Conservation (phyloP, 2,329 filamentous ascomycete genomes). For the Mycogone perniciosa region DNA sequence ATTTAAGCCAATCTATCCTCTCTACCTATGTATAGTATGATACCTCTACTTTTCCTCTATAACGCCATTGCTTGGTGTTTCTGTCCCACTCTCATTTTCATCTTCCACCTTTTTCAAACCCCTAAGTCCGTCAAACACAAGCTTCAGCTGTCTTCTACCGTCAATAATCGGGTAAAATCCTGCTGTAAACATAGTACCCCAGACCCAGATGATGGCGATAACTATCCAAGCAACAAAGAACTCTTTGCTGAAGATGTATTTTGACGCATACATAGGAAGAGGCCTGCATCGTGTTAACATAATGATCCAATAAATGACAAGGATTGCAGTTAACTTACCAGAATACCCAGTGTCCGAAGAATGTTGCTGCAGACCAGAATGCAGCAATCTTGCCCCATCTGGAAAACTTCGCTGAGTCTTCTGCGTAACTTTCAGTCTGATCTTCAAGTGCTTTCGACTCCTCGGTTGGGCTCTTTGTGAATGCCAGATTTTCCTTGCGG, state of each 20-base stretch:
- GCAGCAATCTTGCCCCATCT: conserved; percentile 41
- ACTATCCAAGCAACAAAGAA: conserved; percentile 47
- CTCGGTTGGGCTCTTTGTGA: conserved; percentile 22
- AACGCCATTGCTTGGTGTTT: conserved; percentile 2
- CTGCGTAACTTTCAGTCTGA: conserved; percentile 19
- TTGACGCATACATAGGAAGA: conserved; percentile 47
- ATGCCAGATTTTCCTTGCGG: conserved; percentile 34
- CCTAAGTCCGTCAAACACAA: conserved; percentile 15
- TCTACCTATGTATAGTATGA: too few species aligned
- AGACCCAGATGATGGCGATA: conserved; percentile 47
- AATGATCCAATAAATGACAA: not conserved
- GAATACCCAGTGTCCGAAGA: conserved; percentile 46
- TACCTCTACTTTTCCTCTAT: not conserved
- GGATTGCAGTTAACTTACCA: conserved; percentile 29
- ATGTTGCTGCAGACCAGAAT: conserved; percentile 42
- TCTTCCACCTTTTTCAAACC: not conserved
- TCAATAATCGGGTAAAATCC: conserved; percentile 45
- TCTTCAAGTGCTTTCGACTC: conserved; percentile 20
- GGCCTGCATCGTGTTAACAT: conserved; percentile 25
- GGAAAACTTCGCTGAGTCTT: conserved; percentile 33
- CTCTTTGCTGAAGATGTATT: conserved; percentile 41
- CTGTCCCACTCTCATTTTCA: conserved; percentile 2
- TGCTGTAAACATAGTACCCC: conserved; percentile 42
- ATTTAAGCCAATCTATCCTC: too few species aligned
- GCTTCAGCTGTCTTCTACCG: conserved; percentile 27